These are phyloP conservation scores for Brassica incana DNA, from an alignment of 345 rosid species.

Conservation along the genomic window DNA sequence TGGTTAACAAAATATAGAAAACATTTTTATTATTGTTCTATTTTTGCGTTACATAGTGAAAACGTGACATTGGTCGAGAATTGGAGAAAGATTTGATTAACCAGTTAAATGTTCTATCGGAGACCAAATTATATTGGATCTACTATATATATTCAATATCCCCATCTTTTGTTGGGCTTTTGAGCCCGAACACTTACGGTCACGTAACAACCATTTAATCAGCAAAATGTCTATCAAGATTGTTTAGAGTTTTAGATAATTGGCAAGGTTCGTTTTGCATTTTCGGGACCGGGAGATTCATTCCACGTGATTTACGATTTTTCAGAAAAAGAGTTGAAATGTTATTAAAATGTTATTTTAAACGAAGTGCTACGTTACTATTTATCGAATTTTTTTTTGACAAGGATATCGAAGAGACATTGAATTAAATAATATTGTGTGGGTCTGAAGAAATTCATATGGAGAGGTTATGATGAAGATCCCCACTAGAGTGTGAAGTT, in stretches of 20 bases:
- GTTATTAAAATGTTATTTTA: background rate
- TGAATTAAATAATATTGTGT: background rate
- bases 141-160: background rate
- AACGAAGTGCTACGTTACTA: background rate
- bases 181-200: background rate
- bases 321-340: background rate
- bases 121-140: too few species aligned
- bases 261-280: background rate
- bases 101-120: too few species aligned
- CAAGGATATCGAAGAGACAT: background rate
- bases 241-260: background rate
- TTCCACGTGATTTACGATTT: constrained; percentile 8
- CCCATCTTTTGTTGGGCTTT: background rate
- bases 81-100: too few species aligned
- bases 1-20: too few species aligned
- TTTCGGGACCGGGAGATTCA: background rate
- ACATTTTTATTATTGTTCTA: too few species aligned
- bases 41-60: too few species aligned
- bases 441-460: constrained; percentile 10
- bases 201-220: background rate
- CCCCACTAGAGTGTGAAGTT: constrained; percentile 31
- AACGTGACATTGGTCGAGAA: too few species aligned
- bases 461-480: constrained; percentile 39
- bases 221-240: background rate
- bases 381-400: background rate